phyloP scores from a whole-genome alignment of 768 basidiomycete genomes.

The Lactarius evosmus region DNA sequence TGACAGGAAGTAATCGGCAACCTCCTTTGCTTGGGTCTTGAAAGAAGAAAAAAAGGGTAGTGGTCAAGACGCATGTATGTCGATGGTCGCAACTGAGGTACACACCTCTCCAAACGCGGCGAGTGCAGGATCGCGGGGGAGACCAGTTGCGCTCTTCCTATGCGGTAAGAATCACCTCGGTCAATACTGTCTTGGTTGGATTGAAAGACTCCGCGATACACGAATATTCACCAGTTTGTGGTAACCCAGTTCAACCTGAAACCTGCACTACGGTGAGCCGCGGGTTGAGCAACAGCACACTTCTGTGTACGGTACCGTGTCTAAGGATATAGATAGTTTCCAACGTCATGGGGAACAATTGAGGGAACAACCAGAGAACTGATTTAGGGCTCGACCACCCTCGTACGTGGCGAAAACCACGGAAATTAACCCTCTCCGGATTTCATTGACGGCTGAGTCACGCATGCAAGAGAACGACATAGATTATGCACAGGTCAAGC shows the following conservation, averaged over 20 bases:
- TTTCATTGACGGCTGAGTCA: not conserved
- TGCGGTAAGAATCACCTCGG: not conserved
- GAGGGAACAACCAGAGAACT: not conserved
- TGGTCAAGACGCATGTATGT: not conserved
- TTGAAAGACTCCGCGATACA: not conserved
- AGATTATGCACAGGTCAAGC: slow-evolving; percentile 27
- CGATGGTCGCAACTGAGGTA: slow-evolving; percentile 5
- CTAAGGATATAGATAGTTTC: slow-evolving; percentile 66
- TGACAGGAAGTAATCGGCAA: slow-evolving; percentile 59
- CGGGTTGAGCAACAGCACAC: not conserved
- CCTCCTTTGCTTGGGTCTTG: slow-evolving; percentile 69
- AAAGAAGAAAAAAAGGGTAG: not conserved
- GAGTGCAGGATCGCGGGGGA: slow-evolving; percentile 69
- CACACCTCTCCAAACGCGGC: slow-evolving; percentile 70
- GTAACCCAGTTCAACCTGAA: slow-evolving; percentile 74
- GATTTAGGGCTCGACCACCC: not conserved
- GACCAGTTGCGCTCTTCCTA: slow-evolving; percentile 64
- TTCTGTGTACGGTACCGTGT: slow-evolving; percentile 47
- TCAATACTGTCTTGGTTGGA: not conserved
- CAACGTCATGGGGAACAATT: slow-evolving; percentile 38
- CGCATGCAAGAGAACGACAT: slow-evolving; percentile 13
- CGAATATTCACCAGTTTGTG: slow-evolving; percentile 51
- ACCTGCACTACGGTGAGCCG: slow-evolving; percentile 42
- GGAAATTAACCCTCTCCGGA: not conserved
- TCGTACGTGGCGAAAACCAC: not conserved